These are phyloP conservation scores for Vicia villosa DNA, from an alignment of 306 rosid species.

Conservation along the genomic window DNA sequence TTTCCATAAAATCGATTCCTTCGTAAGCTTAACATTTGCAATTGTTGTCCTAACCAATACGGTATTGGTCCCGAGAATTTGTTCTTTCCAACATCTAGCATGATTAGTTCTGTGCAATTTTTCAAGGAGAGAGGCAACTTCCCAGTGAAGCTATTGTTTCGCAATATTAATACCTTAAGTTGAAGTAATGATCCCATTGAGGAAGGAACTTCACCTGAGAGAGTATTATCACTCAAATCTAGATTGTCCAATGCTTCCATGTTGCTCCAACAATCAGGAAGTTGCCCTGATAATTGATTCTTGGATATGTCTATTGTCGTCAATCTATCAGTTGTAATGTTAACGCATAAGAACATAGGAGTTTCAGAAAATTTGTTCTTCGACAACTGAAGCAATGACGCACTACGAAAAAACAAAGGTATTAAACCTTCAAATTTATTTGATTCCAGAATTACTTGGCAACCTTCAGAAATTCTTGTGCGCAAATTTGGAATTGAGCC, in stretches of 20 bases:
- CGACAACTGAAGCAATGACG: not conserved
- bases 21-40: slow-evolving; percentile 21
- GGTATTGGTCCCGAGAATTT: slow-evolving; percentile 9
- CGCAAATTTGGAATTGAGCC: not conserved
- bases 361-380: not conserved
- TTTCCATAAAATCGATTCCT: too few relatives aligned
- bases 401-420: not conserved
- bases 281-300: not conserved
- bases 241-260: too few relatives aligned
- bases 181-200: slow-evolving; percentile 11
- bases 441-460: not conserved
- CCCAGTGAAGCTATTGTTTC: slow-evolving; percentile 7
- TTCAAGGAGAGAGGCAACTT: slow-evolving; percentile 1
- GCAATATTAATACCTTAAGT: not conserved
- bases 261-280: too few relatives aligned
- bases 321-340: not conserved
- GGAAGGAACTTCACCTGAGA: not conserved
- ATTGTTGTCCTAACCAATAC: slow-evolving; percentile 20
- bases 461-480: not conserved
- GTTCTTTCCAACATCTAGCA: slow-evolving; percentile 19
- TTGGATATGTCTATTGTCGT: not conserved
- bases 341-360: not conserved
- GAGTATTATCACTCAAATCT: slow-evolving; percentile 1
- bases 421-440: not conserved
- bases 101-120: not conserved